Evolutionary conservation across 2,329 filamentous ascomycete species (phyloP).

Genomic region (Epichloe hybrida): DNA sequence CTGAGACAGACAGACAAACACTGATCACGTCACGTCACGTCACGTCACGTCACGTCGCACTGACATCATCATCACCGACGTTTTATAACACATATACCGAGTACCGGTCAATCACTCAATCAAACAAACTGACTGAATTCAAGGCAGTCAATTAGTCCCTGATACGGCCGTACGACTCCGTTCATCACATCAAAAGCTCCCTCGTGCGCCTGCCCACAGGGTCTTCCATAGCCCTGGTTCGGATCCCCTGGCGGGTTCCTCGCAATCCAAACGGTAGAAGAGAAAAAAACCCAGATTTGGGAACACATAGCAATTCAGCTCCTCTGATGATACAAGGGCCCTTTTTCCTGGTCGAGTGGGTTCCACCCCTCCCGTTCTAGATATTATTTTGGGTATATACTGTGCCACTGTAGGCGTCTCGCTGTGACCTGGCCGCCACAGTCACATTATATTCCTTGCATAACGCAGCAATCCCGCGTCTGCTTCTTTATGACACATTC

Average conservation of each 20-base stretch:
- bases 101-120: neutral
- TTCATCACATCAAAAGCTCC: neutral
- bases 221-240: neutral
- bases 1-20: too few species aligned
- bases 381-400: conserved; percentile 4
- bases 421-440: neutral
- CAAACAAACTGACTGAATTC: neutral
- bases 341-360: neutral
- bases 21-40: too few species aligned
- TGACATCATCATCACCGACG: too few species aligned
- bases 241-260: neutral
- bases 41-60: too few species aligned
- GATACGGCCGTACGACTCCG: neutral
- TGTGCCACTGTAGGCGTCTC: neutral
- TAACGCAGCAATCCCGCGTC: neutral
- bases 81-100: too few species aligned
- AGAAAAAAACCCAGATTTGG: neutral
- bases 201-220: too few species aligned
- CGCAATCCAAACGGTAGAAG: neutral
- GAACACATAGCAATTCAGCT: neutral
- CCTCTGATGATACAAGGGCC: neutral
- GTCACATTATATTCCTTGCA: neutral
- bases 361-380: conserved; percentile 1
- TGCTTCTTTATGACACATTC: neutral
- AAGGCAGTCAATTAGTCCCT: neutral